Evolutionary conservation across 2,329 filamentous ascomycete genomes (phyloP), one percentile per base, ranked within the genome.

Genomic region (Sclerotinia borealis): DNA sequence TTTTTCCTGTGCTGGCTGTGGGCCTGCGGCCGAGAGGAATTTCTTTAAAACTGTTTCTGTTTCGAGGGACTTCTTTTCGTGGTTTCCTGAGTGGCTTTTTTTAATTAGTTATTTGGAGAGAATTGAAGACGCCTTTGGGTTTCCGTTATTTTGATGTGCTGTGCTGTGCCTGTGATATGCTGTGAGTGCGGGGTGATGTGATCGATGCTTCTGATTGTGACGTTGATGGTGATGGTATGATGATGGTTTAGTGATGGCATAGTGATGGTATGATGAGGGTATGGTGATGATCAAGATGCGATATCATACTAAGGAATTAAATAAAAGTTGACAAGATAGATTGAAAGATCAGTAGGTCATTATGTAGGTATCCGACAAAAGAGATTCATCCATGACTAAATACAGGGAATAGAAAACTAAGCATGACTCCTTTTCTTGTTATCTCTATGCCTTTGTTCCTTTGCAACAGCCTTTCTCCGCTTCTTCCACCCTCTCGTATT

Each of bases 401-500:
- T 59, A n/a, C 56, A 39, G 13, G 6, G 10, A 34, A 45, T 22
- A 25, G 11, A 34, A 51, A 34, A 27, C n/a, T 61, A 61, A 56
- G 6, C 22, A 60, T 67, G 68, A 15, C 65, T 80, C 62, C 83
- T 77, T 39, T 83, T 80, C 71, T 81, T 83, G 72, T 88, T 88
- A 66, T 89, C 86, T 63, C 83, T 79, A 71, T 88, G 86, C 54
- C 86, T 79, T 78, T 85, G 87, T 75, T 88, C 85, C 79, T 90
- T 90, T 37, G 81, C 79, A 4, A 79, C 85, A 65, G 80, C 76
- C 78, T 87, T 88, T 68, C 84, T 80, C 63, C 86, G 78, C 72
- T 80, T 82, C 77, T 86, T 87, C 87, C 87, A 90, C 17, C 84
- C 83, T 60, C 82, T 77, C 71, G 88, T 89, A 60, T 87, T 77